These are phyloP conservation scores for Ceratocystis destructans DNA, from an alignment of 2,329 filamentous ascomycete genomes.

Conservation along the genomic window DNA sequence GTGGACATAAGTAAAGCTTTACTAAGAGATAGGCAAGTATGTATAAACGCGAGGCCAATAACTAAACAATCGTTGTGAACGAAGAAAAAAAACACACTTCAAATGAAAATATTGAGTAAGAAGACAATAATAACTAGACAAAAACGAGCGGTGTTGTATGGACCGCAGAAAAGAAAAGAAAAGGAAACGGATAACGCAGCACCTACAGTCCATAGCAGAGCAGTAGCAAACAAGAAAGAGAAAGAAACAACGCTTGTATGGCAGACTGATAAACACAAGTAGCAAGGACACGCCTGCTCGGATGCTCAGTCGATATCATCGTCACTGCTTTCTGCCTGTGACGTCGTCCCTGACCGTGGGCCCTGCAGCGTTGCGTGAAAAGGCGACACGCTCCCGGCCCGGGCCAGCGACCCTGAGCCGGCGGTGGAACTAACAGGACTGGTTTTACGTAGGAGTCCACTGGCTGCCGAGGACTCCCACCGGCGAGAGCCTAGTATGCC, in stretches of 20 bases:
- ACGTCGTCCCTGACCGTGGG: neutral
- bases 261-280: neutral
- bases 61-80: neutral
- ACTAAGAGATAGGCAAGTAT: neutral
- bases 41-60: neutral
- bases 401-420: constrained; percentile 25
- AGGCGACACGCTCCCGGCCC: constrained; percentile 10
- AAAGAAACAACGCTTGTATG: neutral
- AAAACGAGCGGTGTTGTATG: neutral
- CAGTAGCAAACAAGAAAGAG: neutral
- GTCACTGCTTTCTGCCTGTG: constrained; percentile 10
- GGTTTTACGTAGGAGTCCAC: constrained; percentile 31
- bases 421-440: constrained; percentile 25
- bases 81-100: neutral
- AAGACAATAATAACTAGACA: constrained; percentile 5
- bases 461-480: constrained; percentile 30
- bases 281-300: neutral
- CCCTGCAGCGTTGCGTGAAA: constrained; percentile 15
- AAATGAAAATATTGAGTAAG: neutral
- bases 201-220: neutral
- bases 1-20: neutral
- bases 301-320: constrained; percentile 19
- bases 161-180: neutral
- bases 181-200: neutral
- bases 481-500: constrained; percentile 29